Evolutionary conservation across 2,329 filamentous ascomycete species (phyloP).

Genomic region (Fusarium succisae): DNA sequence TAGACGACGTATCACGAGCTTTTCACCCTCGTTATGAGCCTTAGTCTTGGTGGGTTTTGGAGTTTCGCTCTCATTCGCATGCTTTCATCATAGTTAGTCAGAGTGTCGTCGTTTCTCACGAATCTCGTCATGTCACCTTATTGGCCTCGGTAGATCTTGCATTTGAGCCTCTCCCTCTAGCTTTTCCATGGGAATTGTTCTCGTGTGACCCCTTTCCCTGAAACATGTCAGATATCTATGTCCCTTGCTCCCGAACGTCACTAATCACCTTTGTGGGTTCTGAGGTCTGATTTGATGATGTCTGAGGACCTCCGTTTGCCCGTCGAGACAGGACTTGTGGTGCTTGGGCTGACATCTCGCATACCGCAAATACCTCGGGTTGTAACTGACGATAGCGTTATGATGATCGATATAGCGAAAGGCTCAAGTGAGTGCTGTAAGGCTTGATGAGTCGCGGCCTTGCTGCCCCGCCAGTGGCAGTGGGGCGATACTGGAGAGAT

Average conservation of each 20-base stretch:
- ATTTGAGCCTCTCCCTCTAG: conserved; percentile 41
- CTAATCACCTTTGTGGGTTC: conserved; percentile 45
- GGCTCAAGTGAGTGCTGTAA: conserved; percentile 27
- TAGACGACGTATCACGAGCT: conserved; percentile 84
- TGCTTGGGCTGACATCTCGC: conserved; percentile 50
- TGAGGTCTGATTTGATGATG: conserved; percentile 37
- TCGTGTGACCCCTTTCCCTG: conserved; percentile 40
- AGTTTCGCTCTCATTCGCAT: conserved; percentile 43
- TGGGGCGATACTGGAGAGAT: conserved; percentile 39
- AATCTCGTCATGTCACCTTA: conserved; percentile 39
- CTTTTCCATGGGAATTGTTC: conserved; percentile 33
- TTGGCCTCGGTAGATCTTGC: conserved; percentile 42
- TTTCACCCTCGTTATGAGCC: conserved; percentile 67
- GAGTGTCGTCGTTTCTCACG: not conserved
- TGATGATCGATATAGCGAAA: conserved; percentile 24
- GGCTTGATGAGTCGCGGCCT: conserved; percentile 43
- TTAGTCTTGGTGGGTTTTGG: conserved; percentile 46
- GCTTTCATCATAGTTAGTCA: conserved; percentile 36
- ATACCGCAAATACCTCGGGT: conserved; percentile 37
- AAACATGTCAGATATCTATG: conserved; percentile 34
- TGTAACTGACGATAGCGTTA: conserved; percentile 25
- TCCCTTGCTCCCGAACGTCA: conserved; percentile 7
- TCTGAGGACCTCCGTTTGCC: conserved; percentile 46
- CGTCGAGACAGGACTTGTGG: conserved; percentile 50
- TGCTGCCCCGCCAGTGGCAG: conserved; percentile 41